Conservation (phyloP, 2,329 filamentous ascomycete genomes). For the Myriangium duriaei region DNA sequence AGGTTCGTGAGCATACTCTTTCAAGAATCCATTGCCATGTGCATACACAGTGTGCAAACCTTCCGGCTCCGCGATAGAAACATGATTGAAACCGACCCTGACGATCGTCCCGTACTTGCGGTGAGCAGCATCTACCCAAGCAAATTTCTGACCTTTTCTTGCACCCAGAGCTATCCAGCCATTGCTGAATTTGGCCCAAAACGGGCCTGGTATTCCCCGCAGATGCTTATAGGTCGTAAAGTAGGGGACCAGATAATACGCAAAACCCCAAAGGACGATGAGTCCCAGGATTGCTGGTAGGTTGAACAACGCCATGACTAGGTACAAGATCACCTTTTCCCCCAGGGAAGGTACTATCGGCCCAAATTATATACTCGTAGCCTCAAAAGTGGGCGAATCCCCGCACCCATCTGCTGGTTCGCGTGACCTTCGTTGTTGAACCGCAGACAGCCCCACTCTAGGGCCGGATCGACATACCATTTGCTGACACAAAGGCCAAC, state of each 20-base stretch:
- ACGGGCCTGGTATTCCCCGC: slow-evolving; percentile 14
- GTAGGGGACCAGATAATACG: slow-evolving; percentile 16
- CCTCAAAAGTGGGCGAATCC: too few relatives aligned
- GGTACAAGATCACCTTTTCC: too few relatives aligned
- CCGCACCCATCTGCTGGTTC: too few relatives aligned
- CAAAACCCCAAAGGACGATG: slow-evolving; percentile 6
- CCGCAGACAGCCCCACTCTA: too few relatives aligned
- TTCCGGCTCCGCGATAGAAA: slow-evolving; percentile 17
- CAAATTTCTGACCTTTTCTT: slow-evolving; percentile 14
- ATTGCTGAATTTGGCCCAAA: slow-evolving; percentile 16
- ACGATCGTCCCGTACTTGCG: slow-evolving; percentile 3
- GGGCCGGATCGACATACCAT: too few relatives aligned
- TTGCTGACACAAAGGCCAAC: too few relatives aligned
- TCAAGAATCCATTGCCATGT: slow-evolving; percentile 25
- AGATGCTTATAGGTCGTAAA: slow-evolving; percentile 15
- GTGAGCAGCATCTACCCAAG: slow-evolving; percentile 14
- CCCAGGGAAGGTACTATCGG: too few relatives aligned
- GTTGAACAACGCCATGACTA: too few relatives aligned
- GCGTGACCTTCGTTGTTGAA: too few relatives aligned
- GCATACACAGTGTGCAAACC: slow-evolving; percentile 16
- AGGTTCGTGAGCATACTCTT: slow-evolving; percentile 14
- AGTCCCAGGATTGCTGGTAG: too few relatives aligned
- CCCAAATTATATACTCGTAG: too few relatives aligned
- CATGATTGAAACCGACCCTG: slow-evolving; percentile 8
- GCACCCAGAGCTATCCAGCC: slow-evolving; percentile 15